These are phyloP conservation scores for Debaryomyces hansenii DNA, from an alignment of 805 yeast species.

Conservation along the genomic window DNA sequence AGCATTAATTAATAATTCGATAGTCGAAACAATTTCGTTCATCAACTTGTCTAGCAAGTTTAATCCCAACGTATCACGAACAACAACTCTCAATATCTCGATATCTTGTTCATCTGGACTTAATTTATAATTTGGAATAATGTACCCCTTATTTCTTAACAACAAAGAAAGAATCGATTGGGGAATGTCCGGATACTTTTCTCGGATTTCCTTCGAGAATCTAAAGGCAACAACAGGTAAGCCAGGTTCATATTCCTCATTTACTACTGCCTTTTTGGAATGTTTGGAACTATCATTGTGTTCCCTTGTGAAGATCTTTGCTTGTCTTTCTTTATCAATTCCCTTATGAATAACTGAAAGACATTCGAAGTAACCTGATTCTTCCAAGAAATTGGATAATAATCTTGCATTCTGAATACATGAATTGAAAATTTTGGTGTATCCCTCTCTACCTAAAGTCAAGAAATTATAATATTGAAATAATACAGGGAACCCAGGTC, in stretches of 20 bases:
- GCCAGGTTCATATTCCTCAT: slow-evolving; percentile 63
- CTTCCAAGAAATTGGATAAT: slow-evolving; percentile 59
- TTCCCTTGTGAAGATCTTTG: slow-evolving; percentile 17
- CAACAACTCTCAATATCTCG: slow-evolving; percentile 85
- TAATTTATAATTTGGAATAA: slow-evolving; percentile 84
- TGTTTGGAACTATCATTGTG: slow-evolving; percentile 7
- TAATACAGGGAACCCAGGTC: slow-evolving; percentile 90
- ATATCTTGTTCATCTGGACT: slow-evolving; percentile 57
- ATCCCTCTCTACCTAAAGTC: slow-evolving; percentile 73
- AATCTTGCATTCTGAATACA: slow-evolving; percentile 75
- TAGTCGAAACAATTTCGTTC: slow-evolving; percentile 55
- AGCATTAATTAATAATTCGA: slow-evolving; percentile 53
- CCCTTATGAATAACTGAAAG: slow-evolving; percentile 77
- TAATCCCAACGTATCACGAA: slow-evolving; percentile 66
- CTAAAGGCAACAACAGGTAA: slow-evolving; percentile 89
- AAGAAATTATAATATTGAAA: slow-evolving; percentile 85
- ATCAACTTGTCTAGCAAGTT: slow-evolving; percentile 61
- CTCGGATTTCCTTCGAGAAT: slow-evolving; percentile 56
- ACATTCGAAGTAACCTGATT: slow-evolving; percentile 65
- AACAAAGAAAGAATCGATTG: slow-evolving; percentile 72
- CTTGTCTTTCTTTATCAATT: slow-evolving; percentile 21
- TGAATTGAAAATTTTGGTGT: slow-evolving; percentile 55
- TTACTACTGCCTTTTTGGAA: slow-evolving; percentile 21
- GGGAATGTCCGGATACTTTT: slow-evolving; percentile 75
- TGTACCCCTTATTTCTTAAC: slow-evolving; percentile 79